Percentiles rank a stretch among this genome's conserved stretches.
Evolutionary conservation across 192 early-diverging fungal species (phyloP).

Genomic region (Rhizoclosmatium globosum): DNA sequence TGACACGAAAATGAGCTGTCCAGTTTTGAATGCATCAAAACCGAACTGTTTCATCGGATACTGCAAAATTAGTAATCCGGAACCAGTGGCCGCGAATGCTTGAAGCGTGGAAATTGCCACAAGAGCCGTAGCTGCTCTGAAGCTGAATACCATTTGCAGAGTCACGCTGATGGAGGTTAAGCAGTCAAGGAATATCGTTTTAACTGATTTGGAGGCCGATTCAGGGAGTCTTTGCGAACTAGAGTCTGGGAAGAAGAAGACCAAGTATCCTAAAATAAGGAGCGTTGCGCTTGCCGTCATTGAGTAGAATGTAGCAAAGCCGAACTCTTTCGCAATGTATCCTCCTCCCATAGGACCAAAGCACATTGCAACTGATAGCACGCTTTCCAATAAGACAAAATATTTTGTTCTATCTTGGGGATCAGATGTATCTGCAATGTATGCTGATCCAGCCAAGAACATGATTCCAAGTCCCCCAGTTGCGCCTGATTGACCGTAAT

Average conservation of each 20-base stretch:
- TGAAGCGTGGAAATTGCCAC: not conserved
- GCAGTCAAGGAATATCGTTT: not conserved
- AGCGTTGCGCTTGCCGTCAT: not conserved
- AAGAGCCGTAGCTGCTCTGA: not conserved
- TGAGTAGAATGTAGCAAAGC: conserved; percentile 1
- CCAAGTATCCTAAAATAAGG: not conserved
- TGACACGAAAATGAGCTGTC: not conserved
- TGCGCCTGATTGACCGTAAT: not conserved
- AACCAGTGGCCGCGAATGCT: not conserved
- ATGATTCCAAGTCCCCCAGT: not conserved
- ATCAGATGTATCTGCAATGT: not conserved
- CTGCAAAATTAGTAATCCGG: not conserved
- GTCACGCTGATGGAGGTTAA: not conserved
- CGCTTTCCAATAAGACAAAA: conserved; percentile 10
- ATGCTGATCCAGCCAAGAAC: not conserved
- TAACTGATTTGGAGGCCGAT: conserved; percentile 14
- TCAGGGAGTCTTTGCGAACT: not conserved
- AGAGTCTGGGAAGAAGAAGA: conserved; percentile 24
- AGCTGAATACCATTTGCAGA: not conserved
- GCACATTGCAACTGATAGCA: not conserved
- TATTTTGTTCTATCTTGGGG: conserved; percentile 6
- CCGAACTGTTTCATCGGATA: conserved; percentile 27
- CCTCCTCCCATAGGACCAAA: conserved; percentile 17
- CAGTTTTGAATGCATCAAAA: conserved; percentile 5
- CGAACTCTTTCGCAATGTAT: not conserved